Evolutionary conservation across 116 monocot species (phyloP).

Genomic region (Dioscorea cayenensis): DNA sequence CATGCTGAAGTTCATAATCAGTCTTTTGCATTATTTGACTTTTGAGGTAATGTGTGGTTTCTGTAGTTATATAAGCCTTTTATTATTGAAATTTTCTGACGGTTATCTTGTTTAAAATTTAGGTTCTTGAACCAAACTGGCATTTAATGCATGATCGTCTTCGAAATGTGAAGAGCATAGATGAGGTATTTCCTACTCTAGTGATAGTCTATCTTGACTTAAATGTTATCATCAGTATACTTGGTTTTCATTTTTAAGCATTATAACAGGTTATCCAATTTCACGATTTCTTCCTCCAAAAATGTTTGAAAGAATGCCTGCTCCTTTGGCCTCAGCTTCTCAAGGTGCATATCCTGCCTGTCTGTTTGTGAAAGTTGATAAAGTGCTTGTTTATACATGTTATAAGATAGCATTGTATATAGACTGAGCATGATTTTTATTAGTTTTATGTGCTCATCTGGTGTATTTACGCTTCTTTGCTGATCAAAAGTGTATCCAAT

Average conservation of each 20-base stretch:
- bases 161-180: conserved; percentile 83
- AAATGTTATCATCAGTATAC: background rate
- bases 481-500: too few species aligned
- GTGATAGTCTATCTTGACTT: background rate
- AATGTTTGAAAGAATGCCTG: conserved; percentile 94
- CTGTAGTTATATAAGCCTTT: background rate
- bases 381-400: too few species aligned
- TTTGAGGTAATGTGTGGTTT: conserved; percentile 55
- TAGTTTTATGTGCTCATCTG: too few species aligned
- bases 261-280: conserved; percentile 71
- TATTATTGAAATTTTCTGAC: background rate
- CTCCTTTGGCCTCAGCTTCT: conserved; percentile 82
- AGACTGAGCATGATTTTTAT: too few species aligned
- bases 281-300: conserved; percentile 90
- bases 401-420: too few species aligned
- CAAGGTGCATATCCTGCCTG: conserved; percentile 31
- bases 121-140: conserved; percentile 99
- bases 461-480: too few species aligned
- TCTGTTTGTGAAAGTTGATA: too few species aligned
- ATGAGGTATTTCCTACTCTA: conserved; percentile 59
- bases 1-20: conserved; percentile 96
- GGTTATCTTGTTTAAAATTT: conserved; percentile 11
- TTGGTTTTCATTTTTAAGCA: background rate
- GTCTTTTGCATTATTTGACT: conserved; percentile 92
- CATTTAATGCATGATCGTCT: conserved; percentile 88